phyloP scores from a whole-genome alignment of 768 basidiomycete genomes.

The Lactarius pseudohatsudake region DNA sequence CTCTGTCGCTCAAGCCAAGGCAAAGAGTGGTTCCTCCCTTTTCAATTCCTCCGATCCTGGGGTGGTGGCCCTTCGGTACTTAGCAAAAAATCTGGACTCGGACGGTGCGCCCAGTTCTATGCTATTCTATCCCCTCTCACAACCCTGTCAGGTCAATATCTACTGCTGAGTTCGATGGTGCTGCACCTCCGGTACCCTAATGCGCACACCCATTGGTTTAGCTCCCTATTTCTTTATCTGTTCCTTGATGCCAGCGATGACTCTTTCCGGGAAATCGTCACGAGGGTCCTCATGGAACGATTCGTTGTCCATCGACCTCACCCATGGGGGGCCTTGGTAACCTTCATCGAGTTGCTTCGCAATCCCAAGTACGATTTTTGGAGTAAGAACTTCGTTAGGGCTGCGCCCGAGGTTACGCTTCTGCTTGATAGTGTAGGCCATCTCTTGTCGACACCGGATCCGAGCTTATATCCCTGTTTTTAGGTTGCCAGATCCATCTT shows the following conservation, averaged over 20 bases:
- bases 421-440: slow-evolving; percentile 77
- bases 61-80: slow-evolving; percentile 78
- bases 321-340: slow-evolving; percentile 92
- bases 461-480: slow-evolving; percentile 18
- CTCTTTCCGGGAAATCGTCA: slow-evolving; percentile 76
- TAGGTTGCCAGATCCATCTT: slow-evolving; percentile 80
- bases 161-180: slow-evolving; percentile 88
- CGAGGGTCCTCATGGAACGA: slow-evolving; percentile 88
- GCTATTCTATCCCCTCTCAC: slow-evolving; percentile 10
- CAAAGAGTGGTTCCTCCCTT: slow-evolving; percentile 74
- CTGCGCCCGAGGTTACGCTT: slow-evolving; percentile 83
- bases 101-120: slow-evolving; percentile 63
- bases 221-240: slow-evolving; percentile 82
- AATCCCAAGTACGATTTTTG: slow-evolving; percentile 91
- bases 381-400: slow-evolving; percentile 82
- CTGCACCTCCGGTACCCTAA: slow-evolving; percentile 97
- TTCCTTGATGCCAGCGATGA: slow-evolving; percentile 80
- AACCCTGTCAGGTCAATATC: slow-evolving; percentile 77
- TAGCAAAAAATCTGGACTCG: slow-evolving; percentile 80
- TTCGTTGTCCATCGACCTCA: slow-evolving; percentile 94
- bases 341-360: slow-evolving; percentile 90
- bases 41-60: slow-evolving; percentile 85
- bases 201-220: slow-evolving; percentile 98
- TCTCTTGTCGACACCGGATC: slow-evolving; percentile 21
- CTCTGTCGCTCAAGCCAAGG: slow-evolving; percentile 86